Evolutionary conservation across 495 filamentous ascomycete species (phyloP), one percentile per base, ranked within the genome.

Genomic region (Talaromyces thailandensis): DNA sequence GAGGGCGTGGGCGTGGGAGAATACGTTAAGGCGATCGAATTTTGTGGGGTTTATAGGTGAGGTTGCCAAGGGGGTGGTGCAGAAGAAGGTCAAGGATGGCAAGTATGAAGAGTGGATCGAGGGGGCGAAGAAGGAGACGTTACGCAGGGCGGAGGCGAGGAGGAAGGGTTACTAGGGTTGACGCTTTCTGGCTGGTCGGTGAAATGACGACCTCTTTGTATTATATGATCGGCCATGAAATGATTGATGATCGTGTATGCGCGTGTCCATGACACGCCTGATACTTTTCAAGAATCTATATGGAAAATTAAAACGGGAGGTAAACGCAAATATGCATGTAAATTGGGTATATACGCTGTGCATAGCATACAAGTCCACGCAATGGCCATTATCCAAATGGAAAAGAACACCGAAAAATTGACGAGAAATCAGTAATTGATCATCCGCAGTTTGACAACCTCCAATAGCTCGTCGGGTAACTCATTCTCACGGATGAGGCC

Each of bases 1-100:
- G 60, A 81, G 77, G 58, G 89, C 83, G 31, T 99, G 94, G 95
- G 82, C 83, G 68, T 98, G 93, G 86, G 94, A 99, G 84, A 98
- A 99, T 76, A 90, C 92, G 28, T 77, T 99, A 70, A 75, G 94
- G 62, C 75, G 90, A 68, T 93, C 94, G 74, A 99, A 99, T 70
- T 98, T 99, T 75, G 88, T 99, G 18, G 95, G 92, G 0, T 96
- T 99, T 71, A 87, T 92, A 59, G 91, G 90, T 50, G 94, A 98
- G 81, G 79, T 96, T 58, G 73, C 96, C 66, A 94, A 93, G 79
- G 90, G 85, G 24, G 92, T 97, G 29, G 88, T 90, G 45, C 77
- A 74, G 64, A 64, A 69, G 64, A 96, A 96, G 77, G 66, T 95
- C 58, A 75, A 77, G 64, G 76, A 82, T 65, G 84, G 76, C n/a